Evolutionary conservation across 2,329 filamentous ascomycete species (phyloP).

Genomic region (Exserohilum rostratum): DNA sequence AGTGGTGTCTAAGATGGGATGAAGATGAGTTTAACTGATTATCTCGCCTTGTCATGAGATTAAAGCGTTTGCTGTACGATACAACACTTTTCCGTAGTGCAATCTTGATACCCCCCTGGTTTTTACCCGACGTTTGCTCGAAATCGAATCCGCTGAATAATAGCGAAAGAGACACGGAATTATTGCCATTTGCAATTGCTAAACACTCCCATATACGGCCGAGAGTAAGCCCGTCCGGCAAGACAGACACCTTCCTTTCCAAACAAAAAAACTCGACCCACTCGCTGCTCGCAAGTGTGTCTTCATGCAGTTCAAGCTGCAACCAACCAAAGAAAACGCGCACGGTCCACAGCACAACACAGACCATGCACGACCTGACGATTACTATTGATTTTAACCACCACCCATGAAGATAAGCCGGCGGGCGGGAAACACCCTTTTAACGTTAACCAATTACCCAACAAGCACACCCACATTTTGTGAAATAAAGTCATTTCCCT

Average conservation of each 20-base stretch:
- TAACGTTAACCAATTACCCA: not conserved
- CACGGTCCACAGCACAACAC: not conserved
- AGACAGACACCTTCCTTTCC: no score
- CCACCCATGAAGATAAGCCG: no score
- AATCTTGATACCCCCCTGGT: constrained; percentile 11
- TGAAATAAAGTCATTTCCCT: no score
- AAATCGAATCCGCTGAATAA: no score
- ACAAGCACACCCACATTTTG: no score
- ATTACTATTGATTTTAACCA: no score
- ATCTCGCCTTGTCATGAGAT: not conserved
- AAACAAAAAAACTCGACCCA: no score
- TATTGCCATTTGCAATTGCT: no score
- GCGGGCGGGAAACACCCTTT: no score
- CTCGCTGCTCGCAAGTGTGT: no score
- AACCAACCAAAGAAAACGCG: not conserved
- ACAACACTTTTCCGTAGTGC: not conserved
- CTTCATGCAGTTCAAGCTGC: not conserved
- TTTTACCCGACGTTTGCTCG: not conserved
- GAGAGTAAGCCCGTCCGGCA: not conserved
- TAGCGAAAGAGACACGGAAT: no score
- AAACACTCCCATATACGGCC: not conserved
- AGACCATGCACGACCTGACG: no score
- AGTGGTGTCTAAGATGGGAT: not conserved
- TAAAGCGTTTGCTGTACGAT: not conserved
- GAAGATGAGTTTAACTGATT: not conserved